These are phyloP conservation scores for Cyberlindnera mississippiensis DNA, from an alignment of 805 yeast genomes.

Conservation along the genomic window DNA sequence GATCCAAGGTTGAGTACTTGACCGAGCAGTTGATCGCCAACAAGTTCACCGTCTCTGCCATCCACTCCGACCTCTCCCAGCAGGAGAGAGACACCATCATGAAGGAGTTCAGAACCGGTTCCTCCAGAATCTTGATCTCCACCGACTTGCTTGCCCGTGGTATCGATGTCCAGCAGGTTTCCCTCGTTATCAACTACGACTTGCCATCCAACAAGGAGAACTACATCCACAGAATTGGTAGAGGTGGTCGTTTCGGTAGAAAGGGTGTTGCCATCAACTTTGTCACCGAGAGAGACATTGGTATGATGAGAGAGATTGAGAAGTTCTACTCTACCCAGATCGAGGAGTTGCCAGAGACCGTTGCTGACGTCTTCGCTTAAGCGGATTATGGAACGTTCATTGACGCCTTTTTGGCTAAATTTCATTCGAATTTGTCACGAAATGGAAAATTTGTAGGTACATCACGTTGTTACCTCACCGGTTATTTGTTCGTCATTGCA, in stretches of 20 bases:
- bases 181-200: conserved; percentile 92
- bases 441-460: neutral
- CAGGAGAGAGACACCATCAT: conserved; percentile 89
- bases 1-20: conserved; percentile 88
- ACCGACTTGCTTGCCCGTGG: conserved; percentile 98
- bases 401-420: neutral
- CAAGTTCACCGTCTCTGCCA: conserved; percentile 88
- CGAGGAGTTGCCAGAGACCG: conserved; percentile 85
- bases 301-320: conserved; percentile 80
- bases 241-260: conserved; percentile 98
- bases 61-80: conserved; percentile 96
- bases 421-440: neutral
- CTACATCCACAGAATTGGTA: conserved; percentile 96
- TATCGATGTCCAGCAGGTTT: conserved; percentile 96
- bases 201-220: conserved; percentile 86
- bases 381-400: neutral
- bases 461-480: too few species aligned
- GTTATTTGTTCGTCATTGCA: too few species aligned
- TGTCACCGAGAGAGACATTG: conserved; percentile 74
- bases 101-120: conserved; percentile 94
- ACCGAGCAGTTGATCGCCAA: conserved; percentile 67
- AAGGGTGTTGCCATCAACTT: conserved; percentile 97
- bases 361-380: conserved; percentile 38
- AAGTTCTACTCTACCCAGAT: conserved; percentile 85
- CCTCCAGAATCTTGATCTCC: conserved; percentile 86